Conservation (phyloP, 257 asterid genomes). For the Lithospermum erythrorhizon region DNA sequence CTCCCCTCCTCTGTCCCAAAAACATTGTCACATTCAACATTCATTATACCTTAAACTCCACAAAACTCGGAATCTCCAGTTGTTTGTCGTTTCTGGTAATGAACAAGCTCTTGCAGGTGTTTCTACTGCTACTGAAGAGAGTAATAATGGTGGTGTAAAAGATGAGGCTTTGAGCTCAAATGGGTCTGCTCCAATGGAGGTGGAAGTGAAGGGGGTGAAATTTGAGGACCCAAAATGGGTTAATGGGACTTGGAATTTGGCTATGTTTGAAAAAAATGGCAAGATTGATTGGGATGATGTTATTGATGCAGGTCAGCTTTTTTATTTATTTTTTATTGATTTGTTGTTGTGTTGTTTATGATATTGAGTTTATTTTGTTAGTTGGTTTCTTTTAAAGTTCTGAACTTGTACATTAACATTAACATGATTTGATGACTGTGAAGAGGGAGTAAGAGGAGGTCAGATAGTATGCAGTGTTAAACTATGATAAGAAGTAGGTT, state of each 20-base stretch:
- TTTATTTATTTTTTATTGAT: not conserved
- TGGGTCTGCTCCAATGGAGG: conserved; percentile 39
- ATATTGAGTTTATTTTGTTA: no score
- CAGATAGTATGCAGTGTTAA: no score
- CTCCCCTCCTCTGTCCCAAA: conserved; percentile 26
- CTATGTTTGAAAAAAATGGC: conserved; percentile 56
- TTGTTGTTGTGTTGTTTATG: not conserved
- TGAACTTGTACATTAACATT: no score
- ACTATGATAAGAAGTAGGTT: no score
- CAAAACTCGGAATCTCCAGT: conserved; percentile 14
- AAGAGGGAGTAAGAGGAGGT: no score
- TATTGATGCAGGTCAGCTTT: conserved; percentile 72
- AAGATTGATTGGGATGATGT: conserved; percentile 80
- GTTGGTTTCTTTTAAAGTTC: no score
- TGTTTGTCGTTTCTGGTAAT: conserved; percentile 25
- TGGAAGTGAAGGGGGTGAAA: conserved; percentile 7
- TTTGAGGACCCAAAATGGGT: conserved; percentile 68
- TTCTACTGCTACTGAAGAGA: conserved; percentile 23
- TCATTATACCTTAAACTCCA: conserved; percentile 21
- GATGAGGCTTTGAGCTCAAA: conserved; percentile 36
- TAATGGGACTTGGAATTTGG: conserved; percentile 87
- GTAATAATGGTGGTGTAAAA: conserved; percentile 7
- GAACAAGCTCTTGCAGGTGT: conserved; percentile 17
- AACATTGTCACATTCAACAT: conserved; percentile 13
- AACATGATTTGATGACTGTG: no score